Conservation (phyloP, 108 stramenopile species). For the Chaetoceros tenuissimus region DNA sequence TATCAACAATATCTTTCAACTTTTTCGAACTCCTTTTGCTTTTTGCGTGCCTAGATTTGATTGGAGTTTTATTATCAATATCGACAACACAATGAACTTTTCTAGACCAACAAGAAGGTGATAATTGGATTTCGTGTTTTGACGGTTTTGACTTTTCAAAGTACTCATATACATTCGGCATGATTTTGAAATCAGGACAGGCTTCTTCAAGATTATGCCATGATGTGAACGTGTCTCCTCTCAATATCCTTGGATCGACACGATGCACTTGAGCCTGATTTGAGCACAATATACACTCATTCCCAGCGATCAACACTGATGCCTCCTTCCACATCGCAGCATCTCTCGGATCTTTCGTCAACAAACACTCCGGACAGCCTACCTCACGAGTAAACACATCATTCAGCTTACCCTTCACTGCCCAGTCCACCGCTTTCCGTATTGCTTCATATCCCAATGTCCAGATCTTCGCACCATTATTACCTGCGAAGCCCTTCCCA, state of each 20-base stretch:
- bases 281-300: constrained; percentile 32
- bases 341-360: constrained; percentile 46
- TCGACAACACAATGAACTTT: not conserved
- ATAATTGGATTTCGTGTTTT: no score
- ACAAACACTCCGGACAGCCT: constrained; percentile 70
- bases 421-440: constrained; percentile 33
- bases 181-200: not conserved
- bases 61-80: constrained; percentile 9
- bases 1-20: constrained; percentile 38
- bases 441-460: constrained; percentile 66
- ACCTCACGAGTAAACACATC: constrained; percentile 63
- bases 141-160: no score
- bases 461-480: constrained; percentile 73
- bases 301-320: constrained; percentile 24
- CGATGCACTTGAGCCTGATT: constrained; percentile 36
- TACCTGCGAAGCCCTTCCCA: constrained; percentile 67
- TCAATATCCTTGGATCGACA: constrained; percentile 37
- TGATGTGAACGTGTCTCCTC: constrained; percentile 18
- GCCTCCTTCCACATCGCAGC: constrained; percentile 33
- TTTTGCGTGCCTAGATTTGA: no score
- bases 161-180: not conserved
- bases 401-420: constrained; percentile 58
- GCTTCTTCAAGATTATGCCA: no score
- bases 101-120: not conserved
- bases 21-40: no score